These are phyloP conservation scores for Apiotrichum akiyoshidainum DNA, from an alignment of 1,284 basidiomycete species.

Conservation along the genomic window DNA sequence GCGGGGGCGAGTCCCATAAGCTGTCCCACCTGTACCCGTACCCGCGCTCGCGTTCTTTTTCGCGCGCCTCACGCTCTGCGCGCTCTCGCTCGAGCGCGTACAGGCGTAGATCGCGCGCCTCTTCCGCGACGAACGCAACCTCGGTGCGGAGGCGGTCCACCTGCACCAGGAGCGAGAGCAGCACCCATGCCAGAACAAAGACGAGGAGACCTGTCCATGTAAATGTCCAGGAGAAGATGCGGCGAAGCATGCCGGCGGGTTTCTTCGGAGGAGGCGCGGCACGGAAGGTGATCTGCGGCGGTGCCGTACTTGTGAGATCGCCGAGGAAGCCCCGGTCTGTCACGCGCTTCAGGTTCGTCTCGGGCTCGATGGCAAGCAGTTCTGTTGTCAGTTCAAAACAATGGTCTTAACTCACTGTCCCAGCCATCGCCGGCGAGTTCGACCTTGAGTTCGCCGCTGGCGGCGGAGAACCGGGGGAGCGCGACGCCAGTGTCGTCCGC, in stretches of 20 bases:
- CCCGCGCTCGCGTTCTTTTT: not conserved
- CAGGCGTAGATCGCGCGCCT: constrained; percentile 37
- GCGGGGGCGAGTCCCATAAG: not conserved
- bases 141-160: constrained; percentile 38
- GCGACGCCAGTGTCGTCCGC: constrained; percentile 19
- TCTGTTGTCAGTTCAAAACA: constrained; percentile 9
- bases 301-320: constrained; percentile 7
- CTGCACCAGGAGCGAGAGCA: constrained; percentile 35
- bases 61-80: not conserved
- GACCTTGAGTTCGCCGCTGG: constrained; percentile 21
- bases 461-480: constrained; percentile 23
- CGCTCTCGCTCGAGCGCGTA: constrained; percentile 20
- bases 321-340: constrained; percentile 12
- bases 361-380: constrained; percentile 10
- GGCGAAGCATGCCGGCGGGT: not conserved
- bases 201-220: not conserved
- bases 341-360: constrained; percentile 15
- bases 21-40: not conserved
- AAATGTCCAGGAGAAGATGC: not conserved
- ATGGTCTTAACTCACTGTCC: constrained; percentile 33
- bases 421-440: constrained; percentile 32
- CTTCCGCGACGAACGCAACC: constrained; percentile 38
- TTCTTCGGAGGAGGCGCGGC: not conserved
- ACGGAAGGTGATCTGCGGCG: constrained; percentile 5
- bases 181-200: constrained; percentile 35